A percentile compares a stretch with the other conserved stretches of the same genome.
Conservation (phyloP, 495 filamentous ascomycete species). For the Aspergillus bridgeri region DNA sequence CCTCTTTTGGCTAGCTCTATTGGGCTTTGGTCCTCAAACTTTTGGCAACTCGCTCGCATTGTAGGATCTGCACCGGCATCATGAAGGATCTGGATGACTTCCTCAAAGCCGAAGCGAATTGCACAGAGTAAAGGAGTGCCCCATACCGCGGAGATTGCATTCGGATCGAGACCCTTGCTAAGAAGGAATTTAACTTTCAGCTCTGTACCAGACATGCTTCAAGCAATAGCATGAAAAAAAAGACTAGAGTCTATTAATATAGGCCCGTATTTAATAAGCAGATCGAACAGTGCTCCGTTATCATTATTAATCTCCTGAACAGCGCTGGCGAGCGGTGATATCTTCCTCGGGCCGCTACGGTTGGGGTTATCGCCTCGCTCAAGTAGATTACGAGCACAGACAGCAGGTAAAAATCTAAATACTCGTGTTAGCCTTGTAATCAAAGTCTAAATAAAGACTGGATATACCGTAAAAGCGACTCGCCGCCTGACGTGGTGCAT, state of each 20-base stretch:
- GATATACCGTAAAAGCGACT: conserved; percentile 1
- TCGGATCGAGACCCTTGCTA: conserved; percentile 16
- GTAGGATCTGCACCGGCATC: conserved; percentile 17
- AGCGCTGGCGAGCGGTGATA: neutral
- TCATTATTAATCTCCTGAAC: neutral
- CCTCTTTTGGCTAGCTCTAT: neutral
- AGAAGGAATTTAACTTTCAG: conserved; percentile 16
- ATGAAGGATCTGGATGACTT: conserved; percentile 11
- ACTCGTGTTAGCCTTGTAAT: neutral
- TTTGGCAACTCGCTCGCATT: neutral
- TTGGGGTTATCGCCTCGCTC: conserved; percentile 1
- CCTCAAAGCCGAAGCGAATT: neutral
- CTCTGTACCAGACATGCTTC: neutral
- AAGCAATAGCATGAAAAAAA: conserved; percentile 9
- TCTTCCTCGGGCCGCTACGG: neutral
- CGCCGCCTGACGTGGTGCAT: neutral
- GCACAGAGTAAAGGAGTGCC: conserved; percentile 17
- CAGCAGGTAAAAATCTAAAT: neutral
- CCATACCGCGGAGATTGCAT: conserved; percentile 9
- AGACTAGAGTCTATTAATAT: conserved; percentile 5
- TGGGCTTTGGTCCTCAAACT: neutral
- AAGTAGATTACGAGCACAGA: neutral
- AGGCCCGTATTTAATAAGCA: conserved; percentile 13
- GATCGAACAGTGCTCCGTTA: conserved; percentile 1
- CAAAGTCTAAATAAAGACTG: neutral